Evolutionary conservation across 129 eudicot genomes (phyloP).

Genomic region (Smallanthus sonchifolius): DNA sequence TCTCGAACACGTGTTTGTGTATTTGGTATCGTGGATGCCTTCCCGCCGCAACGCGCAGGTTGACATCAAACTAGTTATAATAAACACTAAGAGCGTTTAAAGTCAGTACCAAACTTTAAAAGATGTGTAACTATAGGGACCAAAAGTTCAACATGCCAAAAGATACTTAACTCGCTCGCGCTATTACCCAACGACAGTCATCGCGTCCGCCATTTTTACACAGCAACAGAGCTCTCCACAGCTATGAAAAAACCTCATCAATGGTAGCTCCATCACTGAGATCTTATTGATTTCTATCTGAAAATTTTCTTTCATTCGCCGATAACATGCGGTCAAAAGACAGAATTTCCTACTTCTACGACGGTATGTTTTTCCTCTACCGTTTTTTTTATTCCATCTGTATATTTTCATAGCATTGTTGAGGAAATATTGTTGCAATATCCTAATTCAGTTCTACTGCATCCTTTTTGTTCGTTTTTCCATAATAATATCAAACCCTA

Average conservation of each 20-base stretch:
- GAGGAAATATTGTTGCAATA: neutral
- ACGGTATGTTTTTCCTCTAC: constrained; percentile 39
- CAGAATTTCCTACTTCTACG: constrained; percentile 85
- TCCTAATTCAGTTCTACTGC: neutral
- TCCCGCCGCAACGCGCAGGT: too few relatives aligned
- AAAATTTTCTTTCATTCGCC: neutral
- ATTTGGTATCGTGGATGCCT: too few relatives aligned
- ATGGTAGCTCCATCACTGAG: constrained; percentile 1
- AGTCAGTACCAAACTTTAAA: too few relatives aligned
- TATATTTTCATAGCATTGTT: neutral
- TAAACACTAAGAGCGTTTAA: too few relatives aligned
- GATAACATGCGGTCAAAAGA: constrained; percentile 78
- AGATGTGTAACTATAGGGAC: constrained; percentile 1
- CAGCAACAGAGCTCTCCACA: neutral
- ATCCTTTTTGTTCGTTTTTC: neutral
- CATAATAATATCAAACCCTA: constrained; percentile 30
- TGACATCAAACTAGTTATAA: too few relatives aligned
- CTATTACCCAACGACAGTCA: constrained; percentile 5
- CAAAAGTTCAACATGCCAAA: neutral
- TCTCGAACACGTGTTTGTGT: too few relatives aligned
- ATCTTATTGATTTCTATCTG: neutral
- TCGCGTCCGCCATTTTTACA: constrained; percentile 19
- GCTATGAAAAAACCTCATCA: constrained; percentile 7
- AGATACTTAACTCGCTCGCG: constrained; percentile 13
- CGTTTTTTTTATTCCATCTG: neutral